Evolutionary conservation across 2,329 filamentous ascomycete species (phyloP).

Genomic region (Phialophora verrucosa): DNA sequence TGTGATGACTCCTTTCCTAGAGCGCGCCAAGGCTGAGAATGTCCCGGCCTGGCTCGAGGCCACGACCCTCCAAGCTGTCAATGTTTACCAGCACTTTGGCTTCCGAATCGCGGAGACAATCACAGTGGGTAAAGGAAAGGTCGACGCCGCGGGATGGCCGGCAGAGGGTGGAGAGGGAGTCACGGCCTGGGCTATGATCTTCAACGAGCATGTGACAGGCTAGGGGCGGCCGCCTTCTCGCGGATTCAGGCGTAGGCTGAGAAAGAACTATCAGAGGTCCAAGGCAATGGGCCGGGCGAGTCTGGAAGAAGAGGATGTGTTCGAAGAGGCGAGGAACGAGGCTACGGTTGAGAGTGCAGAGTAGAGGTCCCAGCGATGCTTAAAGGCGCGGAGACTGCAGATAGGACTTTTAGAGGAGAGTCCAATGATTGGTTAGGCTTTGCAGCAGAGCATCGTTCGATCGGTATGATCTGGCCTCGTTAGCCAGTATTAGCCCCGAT

Average conservation of each 20-base stretch:
- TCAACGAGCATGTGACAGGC: constrained; percentile 27
- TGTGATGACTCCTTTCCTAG: constrained; percentile 34
- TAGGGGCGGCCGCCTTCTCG: not conserved
- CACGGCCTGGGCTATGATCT: constrained; percentile 35
- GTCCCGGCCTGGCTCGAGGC: constrained; percentile 38
- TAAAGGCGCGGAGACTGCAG: not conserved
- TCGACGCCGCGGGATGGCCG: constrained; percentile 33
- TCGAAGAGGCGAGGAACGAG: not conserved
- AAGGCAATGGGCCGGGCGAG: not conserved
- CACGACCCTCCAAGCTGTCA: constrained; percentile 32
- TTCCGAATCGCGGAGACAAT: constrained; percentile 36
- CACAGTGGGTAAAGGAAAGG: constrained; percentile 27
- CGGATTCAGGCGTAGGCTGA: not conserved
- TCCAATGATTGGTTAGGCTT: not conserved
- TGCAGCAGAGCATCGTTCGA: not conserved
- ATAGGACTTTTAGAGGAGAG: not conserved
- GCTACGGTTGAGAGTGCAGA: not conserved
- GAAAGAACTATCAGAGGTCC: not conserved
- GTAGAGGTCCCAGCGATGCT: not conserved
- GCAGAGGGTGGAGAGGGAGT: constrained; percentile 26
- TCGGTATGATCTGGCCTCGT: not conserved
- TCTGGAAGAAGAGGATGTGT: constrained; percentile 4
- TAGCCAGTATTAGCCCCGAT: not conserved
- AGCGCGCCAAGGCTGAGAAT: constrained; percentile 33
- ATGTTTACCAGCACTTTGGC: constrained; percentile 35